Evolutionary conservation across 257 asterid species (phyloP), one percentile per base, ranked within the genome.

Genomic region (Solanum virginianum): DNA sequence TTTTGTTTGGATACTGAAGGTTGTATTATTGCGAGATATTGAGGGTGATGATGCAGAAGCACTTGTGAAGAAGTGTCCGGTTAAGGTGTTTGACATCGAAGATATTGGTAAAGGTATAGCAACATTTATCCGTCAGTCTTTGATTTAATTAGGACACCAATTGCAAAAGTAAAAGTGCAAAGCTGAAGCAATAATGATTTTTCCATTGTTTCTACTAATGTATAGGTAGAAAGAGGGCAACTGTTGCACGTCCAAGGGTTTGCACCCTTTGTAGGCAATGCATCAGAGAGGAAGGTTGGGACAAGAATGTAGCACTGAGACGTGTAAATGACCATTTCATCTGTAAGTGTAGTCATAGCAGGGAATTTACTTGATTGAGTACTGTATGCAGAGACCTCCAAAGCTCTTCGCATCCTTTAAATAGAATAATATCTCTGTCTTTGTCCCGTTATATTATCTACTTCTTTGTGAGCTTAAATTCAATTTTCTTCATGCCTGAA

Each of bases 211-310:
- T 36, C 86, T 55, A 51, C n/a, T 82, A 14, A 63, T 24, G 45
- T 84, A 47, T 84, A 93, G 97, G 94, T 87, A 88, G 85, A 72
- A 92, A 86, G 86, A 89, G 92, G 86, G 99, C 97, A 85, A 91
- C 90, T 22, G 98, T 95, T 87, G 97, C 94, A 81, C 88, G 94
- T 57, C 98, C 97, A 83, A 92, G 98, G 83, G 85, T 88, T 84
- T 96, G 99, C 89, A 94, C 98, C 24, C 97, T 96, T 49, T 96
- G 98, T 82, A 92, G 99, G 86, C 97, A 96, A 92, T 95, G 98
- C 92, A 90, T 93, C 84, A 87, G 96, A 86, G 98, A 92, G 57
- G 95, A 88, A 86, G 97, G 85, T 63, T 96, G 99, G 99, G 96
- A 93, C 62, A 88, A 91, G 86, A 88, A 84, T 68, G 97, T 94